Evolutionary conservation across 1,284 basidiomycete genomes (phyloP), one percentile per base, ranked within the genome.

Genomic region (Fomitopsis betulina): DNA sequence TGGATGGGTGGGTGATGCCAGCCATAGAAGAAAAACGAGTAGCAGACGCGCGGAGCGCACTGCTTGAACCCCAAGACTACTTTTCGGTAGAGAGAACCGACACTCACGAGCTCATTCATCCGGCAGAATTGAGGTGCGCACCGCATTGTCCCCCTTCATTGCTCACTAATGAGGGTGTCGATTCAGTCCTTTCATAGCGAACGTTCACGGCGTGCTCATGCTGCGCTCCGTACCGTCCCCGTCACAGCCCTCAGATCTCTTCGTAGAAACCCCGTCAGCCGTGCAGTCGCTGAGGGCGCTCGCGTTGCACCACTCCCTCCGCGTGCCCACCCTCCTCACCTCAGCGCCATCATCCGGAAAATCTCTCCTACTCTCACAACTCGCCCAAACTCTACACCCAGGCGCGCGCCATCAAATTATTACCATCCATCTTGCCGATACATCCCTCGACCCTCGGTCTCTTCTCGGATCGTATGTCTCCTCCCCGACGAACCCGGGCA

Each of bases 401-500:
- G 77, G 77, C n/a, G 66, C 71, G 12, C 71, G 68, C 42, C 84
- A 84, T 59, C 83, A 87, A 59, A 83, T 91, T 58, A 82, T 98
- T 53, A 89, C 86, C 3, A 89, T 98, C 58, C 91, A 97, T 62
- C 86, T 98, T 39, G 93, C 94, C 5, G 96, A 97, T 66, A 95
- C 94, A 0, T 97, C 93, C 2, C 83, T 99, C 56, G 97, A 99
- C 69, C 90, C 96, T 37, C 93, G 97, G 53, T 90, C 94, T 1
- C 82, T 99, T 1, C 82, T 99, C 35, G 97, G 97, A 6, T 96
- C 94, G 2, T 97, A 98, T 61, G 79, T 94, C 3, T 97, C 96
- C 1, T 98, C 96, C 0, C 80, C 91, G 0, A 88, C 84, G 1
- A 83, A 85, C 40, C 89, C 94, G 0, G 97, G 97, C 10, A 87